Base-by-base conservation (phyloP, 2,329 filamentous ascomycete genomes). In the Aspergillus hortae region DNA sequence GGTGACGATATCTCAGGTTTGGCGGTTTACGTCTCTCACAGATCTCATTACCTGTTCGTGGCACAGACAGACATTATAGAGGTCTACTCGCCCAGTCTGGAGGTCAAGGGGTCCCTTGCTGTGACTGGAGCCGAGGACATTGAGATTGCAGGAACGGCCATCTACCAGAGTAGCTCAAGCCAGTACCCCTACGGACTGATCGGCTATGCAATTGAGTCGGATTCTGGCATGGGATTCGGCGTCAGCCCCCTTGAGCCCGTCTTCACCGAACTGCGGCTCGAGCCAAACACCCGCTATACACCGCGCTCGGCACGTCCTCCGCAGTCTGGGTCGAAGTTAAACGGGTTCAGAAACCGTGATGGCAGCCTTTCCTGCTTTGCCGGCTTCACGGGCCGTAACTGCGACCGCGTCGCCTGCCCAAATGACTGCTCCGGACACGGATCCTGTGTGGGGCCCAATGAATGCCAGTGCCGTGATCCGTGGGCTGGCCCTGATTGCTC, bases 121-220 rank as follows among this genome's bases (percentile, higher is more conserved):
- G 47, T 78, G 38, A 68, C 64, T 0, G 74, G 74, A 0, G 64
- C 46, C 12, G 50, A 77, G 11, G 70, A 74, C 0, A 71, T 78
- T 12, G 71, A 78, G 56, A 55, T 74, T 6, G 57, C 76, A 43
- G 77, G 76, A 1, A 59, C 77, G 6, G 68, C 63, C 45, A 52
- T 78, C 4, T 75, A 74, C 42, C 77, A 79, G 56, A 60, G 60
- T 3, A 44, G 63, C 1, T 71, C 68, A 0, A 47, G 56, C 2
- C 60, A 58, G 12, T 76, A 77, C 49, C 67, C 72, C 1, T 57
- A 60, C 0, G 77, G 77, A 10, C 63, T 65, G 5, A 41, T 79
- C 1, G 64, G 71, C 2, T 79, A 71, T 47, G 72, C 75, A 4
- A 59, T 74, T 1, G 69, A 79, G 53, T 70, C 70, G 2, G 70